Percentiles rank a stretch among this genome's conserved stretches.
Conservation (phyloP, 2,329 filamentous ascomycete species). For the Diaporthe ampelina region DNA sequence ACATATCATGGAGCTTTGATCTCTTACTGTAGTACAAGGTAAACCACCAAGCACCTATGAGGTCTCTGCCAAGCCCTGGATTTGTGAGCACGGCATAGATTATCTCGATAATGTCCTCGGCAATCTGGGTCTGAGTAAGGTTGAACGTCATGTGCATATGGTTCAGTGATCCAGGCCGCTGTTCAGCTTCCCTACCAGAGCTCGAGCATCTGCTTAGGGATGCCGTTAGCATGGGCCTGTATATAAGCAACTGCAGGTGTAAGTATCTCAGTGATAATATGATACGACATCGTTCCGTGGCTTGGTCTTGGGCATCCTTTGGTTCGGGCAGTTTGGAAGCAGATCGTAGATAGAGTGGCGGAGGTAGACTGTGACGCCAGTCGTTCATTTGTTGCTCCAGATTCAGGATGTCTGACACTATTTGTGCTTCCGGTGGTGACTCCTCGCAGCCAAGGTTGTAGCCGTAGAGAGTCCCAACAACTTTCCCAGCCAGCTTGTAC, state of each 20-base stretch:
- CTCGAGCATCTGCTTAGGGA: neutral
- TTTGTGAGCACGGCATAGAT: neutral
- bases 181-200: neutral
- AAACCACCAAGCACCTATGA: neutral
- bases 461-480: neutral
- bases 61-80: neutral
- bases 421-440: neutral
- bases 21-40: neutral
- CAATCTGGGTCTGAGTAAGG: neutral
- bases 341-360: neutral
- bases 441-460: conserved; percentile 1
- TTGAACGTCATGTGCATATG: neutral
- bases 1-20: neutral
- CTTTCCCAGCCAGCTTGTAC: neutral
- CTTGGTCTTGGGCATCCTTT: neutral
- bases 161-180: neutral
- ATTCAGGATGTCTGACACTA: neutral
- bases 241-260: neutral
- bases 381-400: neutral
- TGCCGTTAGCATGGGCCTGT: neutral
- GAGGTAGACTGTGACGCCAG: neutral
- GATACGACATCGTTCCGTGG: neutral
- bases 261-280: neutral
- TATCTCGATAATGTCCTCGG: neutral
- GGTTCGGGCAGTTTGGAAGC: neutral